Percentiles rank a stretch among this genome's conserved stretches.
These are phyloP conservation scores for Nannochloropsis salina DNA, from an alignment of 108 stramenopile species.

Conservation along the genomic window DNA sequence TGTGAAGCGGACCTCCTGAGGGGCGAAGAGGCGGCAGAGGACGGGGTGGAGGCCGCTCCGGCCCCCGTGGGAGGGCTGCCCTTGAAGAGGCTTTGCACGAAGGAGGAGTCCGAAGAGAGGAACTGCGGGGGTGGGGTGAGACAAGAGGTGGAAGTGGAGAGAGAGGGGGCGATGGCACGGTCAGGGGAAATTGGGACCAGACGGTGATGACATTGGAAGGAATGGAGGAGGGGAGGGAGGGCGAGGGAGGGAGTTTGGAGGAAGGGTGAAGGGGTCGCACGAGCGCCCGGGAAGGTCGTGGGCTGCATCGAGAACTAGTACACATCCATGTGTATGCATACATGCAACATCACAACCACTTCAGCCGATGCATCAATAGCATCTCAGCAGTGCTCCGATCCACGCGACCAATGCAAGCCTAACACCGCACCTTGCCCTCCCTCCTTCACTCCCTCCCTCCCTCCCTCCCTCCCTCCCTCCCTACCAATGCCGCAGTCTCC, in stretches of 20 bases:
- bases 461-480: conserved; percentile 4
- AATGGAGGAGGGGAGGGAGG: not conserved
- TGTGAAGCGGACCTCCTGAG: not conserved
- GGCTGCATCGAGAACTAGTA: too few species aligned
- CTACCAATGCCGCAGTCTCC: conserved; percentile 67
- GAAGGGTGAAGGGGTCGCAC: too few species aligned
- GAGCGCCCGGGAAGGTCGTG: too few species aligned
- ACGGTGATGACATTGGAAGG: too few species aligned
- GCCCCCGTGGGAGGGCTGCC: not conserved
- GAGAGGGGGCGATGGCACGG: too few species aligned
- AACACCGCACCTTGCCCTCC: not conserved
- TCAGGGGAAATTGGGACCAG: too few species aligned
- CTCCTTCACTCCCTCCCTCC: conserved; percentile 8
- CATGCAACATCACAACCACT: too few species aligned
- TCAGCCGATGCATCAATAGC: too few species aligned
- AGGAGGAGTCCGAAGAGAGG: not conserved
- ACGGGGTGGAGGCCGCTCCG: not conserved
- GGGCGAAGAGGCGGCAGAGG: not conserved
- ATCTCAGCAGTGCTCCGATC: too few species aligned
- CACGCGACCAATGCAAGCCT: not conserved
- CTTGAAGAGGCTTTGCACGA: not conserved
- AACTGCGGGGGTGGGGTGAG: not conserved
- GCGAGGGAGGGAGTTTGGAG: not conserved
- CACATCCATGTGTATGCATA: too few species aligned
- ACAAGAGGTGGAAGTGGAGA: too few species aligned